Evolutionary conservation across 495 filamentous ascomycete genomes (phyloP).

Genomic region (Glutinoglossum americanum): DNA sequence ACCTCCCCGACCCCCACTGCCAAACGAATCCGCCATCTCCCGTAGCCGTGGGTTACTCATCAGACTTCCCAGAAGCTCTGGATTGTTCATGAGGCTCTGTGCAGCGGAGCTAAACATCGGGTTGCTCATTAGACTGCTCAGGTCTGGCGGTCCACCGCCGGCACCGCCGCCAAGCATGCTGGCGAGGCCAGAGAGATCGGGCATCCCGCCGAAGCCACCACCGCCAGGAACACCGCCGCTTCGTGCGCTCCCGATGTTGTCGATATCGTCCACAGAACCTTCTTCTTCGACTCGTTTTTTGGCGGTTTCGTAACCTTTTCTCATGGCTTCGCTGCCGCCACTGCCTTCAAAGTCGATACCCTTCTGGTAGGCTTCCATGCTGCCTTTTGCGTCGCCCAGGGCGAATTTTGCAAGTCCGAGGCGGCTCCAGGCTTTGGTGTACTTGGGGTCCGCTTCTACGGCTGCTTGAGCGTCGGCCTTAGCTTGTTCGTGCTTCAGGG

Average conservation of each 20-base stretch:
- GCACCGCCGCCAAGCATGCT: slow-evolving; percentile 47
- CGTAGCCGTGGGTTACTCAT: slow-evolving; percentile 85
- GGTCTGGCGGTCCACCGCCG: slow-evolving; percentile 63
- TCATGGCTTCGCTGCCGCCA: slow-evolving; percentile 79
- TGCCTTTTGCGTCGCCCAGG: slow-evolving; percentile 68
- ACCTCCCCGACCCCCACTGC: slow-evolving; percentile 25
- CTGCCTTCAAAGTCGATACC: slow-evolving; percentile 89
- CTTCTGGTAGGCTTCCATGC: slow-evolving; percentile 83
- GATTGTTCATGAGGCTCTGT: slow-evolving; percentile 90
- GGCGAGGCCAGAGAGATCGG: slow-evolving; percentile 51
- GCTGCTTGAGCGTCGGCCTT: slow-evolving; percentile 74
- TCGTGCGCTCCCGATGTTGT: slow-evolving; percentile 25
- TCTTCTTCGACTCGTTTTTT: slow-evolving; percentile 62
- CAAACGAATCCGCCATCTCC: slow-evolving; percentile 56
- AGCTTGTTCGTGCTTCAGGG: slow-evolving; percentile 60
- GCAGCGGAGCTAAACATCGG: slow-evolving; percentile 95
- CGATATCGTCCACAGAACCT: slow-evolving; percentile 24
- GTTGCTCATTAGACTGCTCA: slow-evolving; percentile 76
- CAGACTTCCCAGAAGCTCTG: slow-evolving; percentile 65
- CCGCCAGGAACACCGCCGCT: slow-evolving; percentile 5
- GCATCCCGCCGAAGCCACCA: slow-evolving; percentile 36
- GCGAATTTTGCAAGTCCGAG: slow-evolving; percentile 80
- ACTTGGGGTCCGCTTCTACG: slow-evolving; percentile 64
- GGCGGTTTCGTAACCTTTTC: slow-evolving; percentile 82
- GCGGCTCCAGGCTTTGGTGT: slow-evolving; percentile 89